Evolutionary conservation across 306 rosid genomes (phyloP).

Genomic region (Cucurbita ficifolia): DNA sequence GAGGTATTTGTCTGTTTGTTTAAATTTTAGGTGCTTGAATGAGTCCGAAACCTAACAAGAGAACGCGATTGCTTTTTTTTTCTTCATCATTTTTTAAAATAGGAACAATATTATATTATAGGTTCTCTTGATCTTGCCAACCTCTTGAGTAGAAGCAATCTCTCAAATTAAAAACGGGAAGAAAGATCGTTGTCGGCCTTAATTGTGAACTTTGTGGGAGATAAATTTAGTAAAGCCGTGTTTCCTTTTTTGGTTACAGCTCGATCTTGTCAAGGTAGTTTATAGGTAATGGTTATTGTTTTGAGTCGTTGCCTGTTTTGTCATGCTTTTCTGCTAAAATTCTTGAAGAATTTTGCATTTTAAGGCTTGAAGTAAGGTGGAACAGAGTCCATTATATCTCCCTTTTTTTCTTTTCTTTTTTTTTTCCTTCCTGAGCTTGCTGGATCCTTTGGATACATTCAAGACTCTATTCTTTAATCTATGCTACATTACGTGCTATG

Average conservation of each 20-base stretch:
- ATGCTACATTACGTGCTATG: not conserved
- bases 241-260: constrained; percentile 12
- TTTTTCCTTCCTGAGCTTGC: not conserved
- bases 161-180: not conserved
- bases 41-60: not conserved
- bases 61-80: not conserved
- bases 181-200: not conserved
- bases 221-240: constrained; percentile 21
- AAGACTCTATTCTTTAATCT: not conserved
- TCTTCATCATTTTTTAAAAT: not conserved
- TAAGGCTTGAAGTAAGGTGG: not conserved
- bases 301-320: not conserved
- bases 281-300: not conserved
- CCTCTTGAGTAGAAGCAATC: constrained; percentile 3
- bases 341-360: not conserved
- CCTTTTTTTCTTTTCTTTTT: too few relatives aligned
- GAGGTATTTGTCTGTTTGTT: not conserved
- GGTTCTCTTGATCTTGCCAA: not conserved
- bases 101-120: not conserved
- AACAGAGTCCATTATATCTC: not conserved
- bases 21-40: not conserved
- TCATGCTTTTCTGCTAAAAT: not conserved
- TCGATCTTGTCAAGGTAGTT: not conserved
- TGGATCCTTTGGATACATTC: not conserved
- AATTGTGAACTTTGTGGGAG: not conserved